Base-by-base conservation (phyloP, 495 filamentous ascomycete genomes). In the Xanthoparmelia taractica region DNA sequence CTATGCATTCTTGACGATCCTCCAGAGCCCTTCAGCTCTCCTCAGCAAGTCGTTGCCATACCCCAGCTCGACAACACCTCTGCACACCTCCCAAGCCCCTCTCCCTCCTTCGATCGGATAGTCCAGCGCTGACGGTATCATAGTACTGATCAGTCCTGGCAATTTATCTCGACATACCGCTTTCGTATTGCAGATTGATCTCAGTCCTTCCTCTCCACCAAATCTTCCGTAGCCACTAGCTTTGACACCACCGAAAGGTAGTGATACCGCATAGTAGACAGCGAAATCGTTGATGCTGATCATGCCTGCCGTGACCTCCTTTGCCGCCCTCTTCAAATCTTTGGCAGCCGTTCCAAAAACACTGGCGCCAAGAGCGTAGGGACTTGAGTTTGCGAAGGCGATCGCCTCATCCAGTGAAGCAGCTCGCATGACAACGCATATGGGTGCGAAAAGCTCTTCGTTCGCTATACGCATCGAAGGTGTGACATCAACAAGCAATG, bases 221-320 rank as follows among this genome's bases (percentile, higher is more conserved):
- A 98, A 97, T 20, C 94, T 77, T 8, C 95, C 94, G 73, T 97
- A 97, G 4, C 94, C 94, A 47, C 87, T 92, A 33, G 64, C 68
- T 25, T 89, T 83, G 47, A 63, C 56, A 31, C 94, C 94, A 29
- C 94, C 94, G 72, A 98, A 98, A 0, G 94, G 94, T 20, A 98
- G 74, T 75, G 94, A 90, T 20, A 95, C 90, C 31, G 92, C 88
- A 73, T 98, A 98, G 69, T 84, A 96, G 20, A 84, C 87, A 27
- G 85, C 94, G 66, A 98, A 98, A 75, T 97, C 94, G 69, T 98
- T 97, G 59, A 98, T 84, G 55, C 87, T 82, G 7, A 97, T 88
- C 88, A 96, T 96, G 33, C 94, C 94, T 4, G 87, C 85, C 60
- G 86, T 82, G 59, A 97, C 81, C 29, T 82, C 80, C n/a, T 67